Conservation (phyloP, 345 rosid genomes). For the Iberis pinnata region DNA sequence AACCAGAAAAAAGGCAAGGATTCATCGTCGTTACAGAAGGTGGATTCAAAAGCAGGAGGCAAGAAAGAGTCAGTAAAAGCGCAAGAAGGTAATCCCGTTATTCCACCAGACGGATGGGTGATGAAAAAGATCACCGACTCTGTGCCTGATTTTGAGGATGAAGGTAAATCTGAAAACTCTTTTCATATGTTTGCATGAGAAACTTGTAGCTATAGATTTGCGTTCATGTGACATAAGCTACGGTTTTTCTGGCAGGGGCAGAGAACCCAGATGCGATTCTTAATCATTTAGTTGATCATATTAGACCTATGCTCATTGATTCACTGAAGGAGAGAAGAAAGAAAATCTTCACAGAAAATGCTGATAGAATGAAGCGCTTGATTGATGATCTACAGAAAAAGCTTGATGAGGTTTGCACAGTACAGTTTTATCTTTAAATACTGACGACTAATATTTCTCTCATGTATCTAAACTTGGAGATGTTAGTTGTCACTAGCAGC, state of each 20-base stretch:
- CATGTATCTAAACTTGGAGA: slow-evolving; percentile 18
- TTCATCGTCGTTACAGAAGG: slow-evolving; percentile 42
- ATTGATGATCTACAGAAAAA: slow-evolving; percentile 82
- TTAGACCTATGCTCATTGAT: slow-evolving; percentile 80
- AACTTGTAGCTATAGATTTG: slow-evolving; percentile 4
- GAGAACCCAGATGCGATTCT: slow-evolving; percentile 56
- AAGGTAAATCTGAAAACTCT: slow-evolving; percentile 41
- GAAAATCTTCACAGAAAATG: slow-evolving; percentile 77
- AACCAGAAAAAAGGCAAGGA: slow-evolving; percentile 82
- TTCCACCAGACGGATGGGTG: slow-evolving; percentile 78
- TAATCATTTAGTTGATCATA: slow-evolving; percentile 50
- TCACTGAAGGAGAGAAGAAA: slow-evolving; percentile 73
- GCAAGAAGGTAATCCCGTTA: slow-evolving; percentile 47
- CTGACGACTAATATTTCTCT: slow-evolving; percentile 4
- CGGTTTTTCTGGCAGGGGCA: slow-evolving; percentile 44
- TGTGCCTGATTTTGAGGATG: slow-evolving; percentile 81
- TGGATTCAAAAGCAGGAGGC: slow-evolving; percentile 52
- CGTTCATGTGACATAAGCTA: not conserved
- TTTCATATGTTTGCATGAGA: not conserved
- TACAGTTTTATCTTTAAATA: slow-evolving; percentile 17
- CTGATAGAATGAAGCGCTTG: slow-evolving; percentile 64
- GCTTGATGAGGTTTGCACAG: slow-evolving; percentile 90
- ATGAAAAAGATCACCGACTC: slow-evolving; percentile 48
- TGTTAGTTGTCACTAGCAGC: slow-evolving; percentile 5
- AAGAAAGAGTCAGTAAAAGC: slow-evolving; percentile 53